Conservation (phyloP, 2,329 filamentous ascomycete genomes). For the Alternaria longipes region DNA sequence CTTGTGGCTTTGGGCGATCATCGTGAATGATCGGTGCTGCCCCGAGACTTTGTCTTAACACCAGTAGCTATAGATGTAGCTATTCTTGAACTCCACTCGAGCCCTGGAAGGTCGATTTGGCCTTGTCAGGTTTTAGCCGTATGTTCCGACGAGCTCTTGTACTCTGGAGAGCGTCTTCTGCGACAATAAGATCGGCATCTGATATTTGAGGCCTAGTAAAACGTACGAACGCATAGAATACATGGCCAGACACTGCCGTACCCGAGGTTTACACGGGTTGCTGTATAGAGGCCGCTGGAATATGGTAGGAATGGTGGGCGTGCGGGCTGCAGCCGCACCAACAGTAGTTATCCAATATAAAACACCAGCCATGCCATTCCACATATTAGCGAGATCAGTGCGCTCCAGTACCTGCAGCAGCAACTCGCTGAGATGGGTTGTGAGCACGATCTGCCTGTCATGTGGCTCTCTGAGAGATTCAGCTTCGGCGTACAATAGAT, state of each 20-base stretch:
- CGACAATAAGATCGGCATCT: constrained; percentile 32
- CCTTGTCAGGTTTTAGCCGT: neutral
- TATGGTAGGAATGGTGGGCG: neutral
- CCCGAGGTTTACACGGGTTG: constrained; percentile 24
- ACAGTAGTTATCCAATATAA: constrained; percentile 47
- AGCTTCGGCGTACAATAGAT: constrained; percentile 18
- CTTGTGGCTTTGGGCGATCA: neutral
- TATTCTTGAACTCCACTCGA: neutral
- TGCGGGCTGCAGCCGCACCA: constrained; percentile 42
- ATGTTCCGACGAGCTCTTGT: constrained; percentile 36
- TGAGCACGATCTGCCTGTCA: constrained; percentile 5
- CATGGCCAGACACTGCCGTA: constrained; percentile 42
- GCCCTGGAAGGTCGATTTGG: neutral
- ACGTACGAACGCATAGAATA: constrained; percentile 34
- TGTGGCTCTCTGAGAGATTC: constrained; percentile 1
- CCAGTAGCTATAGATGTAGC: neutral
- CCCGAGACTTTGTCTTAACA: neutral
- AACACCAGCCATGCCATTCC: constrained; percentile 46
- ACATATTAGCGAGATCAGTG: constrained; percentile 37
- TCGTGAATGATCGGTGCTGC: neutral
- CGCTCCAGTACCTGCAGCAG: constrained; percentile 35
- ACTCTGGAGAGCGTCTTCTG: constrained; percentile 40
- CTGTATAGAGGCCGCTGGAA: neutral
- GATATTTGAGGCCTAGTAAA: constrained; percentile 38
- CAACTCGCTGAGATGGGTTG: constrained; percentile 27